Percentiles rank a stretch among this genome's conserved stretches.
Conservation (phyloP, 148 eudicot genomes). For the Rhododendron simsii region DNA sequence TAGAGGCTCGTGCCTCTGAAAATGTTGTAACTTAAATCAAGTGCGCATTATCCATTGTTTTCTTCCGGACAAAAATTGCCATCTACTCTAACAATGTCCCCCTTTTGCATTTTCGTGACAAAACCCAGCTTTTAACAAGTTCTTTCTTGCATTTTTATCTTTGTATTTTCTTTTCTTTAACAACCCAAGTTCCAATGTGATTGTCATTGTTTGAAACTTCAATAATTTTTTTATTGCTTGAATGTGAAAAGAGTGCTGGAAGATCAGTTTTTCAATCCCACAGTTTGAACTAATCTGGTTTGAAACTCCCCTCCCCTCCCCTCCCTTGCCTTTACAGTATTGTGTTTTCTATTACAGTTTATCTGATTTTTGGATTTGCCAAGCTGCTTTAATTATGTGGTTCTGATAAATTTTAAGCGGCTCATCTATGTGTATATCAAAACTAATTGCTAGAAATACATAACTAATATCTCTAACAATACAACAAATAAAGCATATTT, state of each 20-base stretch:
- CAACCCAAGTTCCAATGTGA: not conserved
- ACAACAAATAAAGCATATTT: not conserved
- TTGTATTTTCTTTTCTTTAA: not conserved
- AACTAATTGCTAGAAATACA: not conserved
- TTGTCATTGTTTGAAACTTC: not conserved
- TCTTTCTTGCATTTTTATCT: not conserved
- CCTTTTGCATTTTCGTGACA: too few relatives aligned
- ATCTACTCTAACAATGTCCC: too few relatives aligned
- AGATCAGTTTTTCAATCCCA: not conserved
- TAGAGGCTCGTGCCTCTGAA: too few relatives aligned
- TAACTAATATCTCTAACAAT: not conserved
- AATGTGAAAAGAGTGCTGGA: not conserved
- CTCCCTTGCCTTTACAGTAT: not conserved
- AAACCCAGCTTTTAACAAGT: not conserved
- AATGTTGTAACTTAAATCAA: too few relatives aligned
- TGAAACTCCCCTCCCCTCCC: not conserved
- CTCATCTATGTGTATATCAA: not conserved
- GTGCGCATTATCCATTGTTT: too few relatives aligned
- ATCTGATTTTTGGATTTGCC: not conserved
- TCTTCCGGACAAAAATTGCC: too few relatives aligned
- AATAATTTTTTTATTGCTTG: not conserved
- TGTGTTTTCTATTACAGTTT: too few relatives aligned
- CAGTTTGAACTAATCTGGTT: not conserved
- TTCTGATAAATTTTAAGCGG: not conserved
- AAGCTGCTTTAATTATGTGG: not conserved